Conservation (phyloP, 305 asterid genomes). For the Fraxinus sp. region DNA sequence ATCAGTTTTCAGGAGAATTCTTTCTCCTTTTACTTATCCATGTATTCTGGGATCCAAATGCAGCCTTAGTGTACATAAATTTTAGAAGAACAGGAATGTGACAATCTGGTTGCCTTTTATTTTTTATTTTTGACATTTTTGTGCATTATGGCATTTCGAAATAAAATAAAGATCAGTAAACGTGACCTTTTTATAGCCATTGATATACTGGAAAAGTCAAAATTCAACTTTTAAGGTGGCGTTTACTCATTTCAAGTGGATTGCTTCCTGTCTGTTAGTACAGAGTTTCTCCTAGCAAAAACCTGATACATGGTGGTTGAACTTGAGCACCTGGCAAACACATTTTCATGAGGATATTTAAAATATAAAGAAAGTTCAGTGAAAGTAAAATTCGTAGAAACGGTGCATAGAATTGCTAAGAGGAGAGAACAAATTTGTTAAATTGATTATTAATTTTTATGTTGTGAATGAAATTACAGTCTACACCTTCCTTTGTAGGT, state of each 20-base stretch:
- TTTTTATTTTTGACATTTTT: too few species aligned
- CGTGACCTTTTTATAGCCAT: neutral
- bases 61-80: neutral
- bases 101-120: neutral
- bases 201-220: neutral
- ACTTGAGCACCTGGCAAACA: neutral
- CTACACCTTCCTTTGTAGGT: constrained; percentile 44
- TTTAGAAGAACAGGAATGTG: neutral
- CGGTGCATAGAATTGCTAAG: neutral
- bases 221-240: neutral
- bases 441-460: neutral
- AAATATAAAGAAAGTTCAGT: neutral
- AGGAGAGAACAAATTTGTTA: neutral
- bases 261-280: neutral
- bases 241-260: neutral
- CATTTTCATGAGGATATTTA: neutral
- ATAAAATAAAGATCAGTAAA: neutral
- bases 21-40: neutral
- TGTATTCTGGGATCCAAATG: neutral
- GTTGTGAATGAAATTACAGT: neutral
- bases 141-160: neutral
- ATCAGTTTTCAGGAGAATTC: neutral
- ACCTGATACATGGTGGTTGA: neutral
- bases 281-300: too few species aligned
- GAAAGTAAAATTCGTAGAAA: neutral